Conservation (phyloP, 164 flowering plant genomes). For the Protea cynaroides region DNA sequence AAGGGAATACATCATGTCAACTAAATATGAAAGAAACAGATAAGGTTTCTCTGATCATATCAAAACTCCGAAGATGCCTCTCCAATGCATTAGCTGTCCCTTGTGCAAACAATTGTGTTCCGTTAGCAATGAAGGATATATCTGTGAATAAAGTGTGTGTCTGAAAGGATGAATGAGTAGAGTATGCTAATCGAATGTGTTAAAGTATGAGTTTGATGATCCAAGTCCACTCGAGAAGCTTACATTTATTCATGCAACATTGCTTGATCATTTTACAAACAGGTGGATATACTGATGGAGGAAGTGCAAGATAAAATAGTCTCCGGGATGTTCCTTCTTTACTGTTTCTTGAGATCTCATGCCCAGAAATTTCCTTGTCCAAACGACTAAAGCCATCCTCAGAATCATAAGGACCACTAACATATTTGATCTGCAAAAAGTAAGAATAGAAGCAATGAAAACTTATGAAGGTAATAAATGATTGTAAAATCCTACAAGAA, state of each 20-base stretch:
- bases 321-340: constrained; percentile 76
- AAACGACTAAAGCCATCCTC: constrained; percentile 64
- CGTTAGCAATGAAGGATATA: too few species aligned
- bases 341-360: constrained; percentile 60
- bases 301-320: constrained; percentile 94
- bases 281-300: constrained; percentile 97
- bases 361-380: constrained; percentile 74
- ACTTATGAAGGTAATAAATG: not conserved
- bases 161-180: not conserved
- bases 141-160: not conserved
- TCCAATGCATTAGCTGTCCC: too few species aligned
- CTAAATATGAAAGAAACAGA: too few species aligned
- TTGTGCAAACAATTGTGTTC: too few species aligned
- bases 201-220: not conserved
- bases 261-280: constrained; percentile 85
- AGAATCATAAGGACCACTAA: constrained; percentile 76
- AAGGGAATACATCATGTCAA: too few species aligned
- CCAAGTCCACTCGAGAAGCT: constrained; percentile 7
- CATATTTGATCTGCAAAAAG: constrained; percentile 75
- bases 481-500: not conserved
- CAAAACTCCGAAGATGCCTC: too few species aligned
- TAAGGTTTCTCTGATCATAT: too few species aligned
- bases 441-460: constrained; percentile 5
- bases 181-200: not conserved
- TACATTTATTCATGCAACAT: constrained; percentile 81